These are phyloP conservation scores for Metroxylon sagu DNA, from an alignment of 176 grass and related monocot species.

Conservation along the genomic window DNA sequence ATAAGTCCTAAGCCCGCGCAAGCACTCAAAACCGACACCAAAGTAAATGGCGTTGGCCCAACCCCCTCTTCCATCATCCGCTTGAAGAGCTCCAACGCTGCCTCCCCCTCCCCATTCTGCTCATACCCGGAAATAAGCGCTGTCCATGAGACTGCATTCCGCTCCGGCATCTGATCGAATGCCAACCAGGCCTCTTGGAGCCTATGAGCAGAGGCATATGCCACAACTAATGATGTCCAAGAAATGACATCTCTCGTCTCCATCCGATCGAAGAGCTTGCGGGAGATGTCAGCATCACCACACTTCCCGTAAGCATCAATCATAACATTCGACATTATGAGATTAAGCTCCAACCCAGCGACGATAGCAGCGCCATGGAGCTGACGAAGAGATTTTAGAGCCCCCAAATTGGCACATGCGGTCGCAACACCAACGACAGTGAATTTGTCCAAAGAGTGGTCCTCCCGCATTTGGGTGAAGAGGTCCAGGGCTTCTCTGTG, in stretches of 20 bases:
- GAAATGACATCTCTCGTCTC: slow-evolving; percentile 15
- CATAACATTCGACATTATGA: slow-evolving; percentile 60
- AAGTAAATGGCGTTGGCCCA: slow-evolving; percentile 26
- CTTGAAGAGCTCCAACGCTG: slow-evolving; percentile 33
- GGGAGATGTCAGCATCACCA: slow-evolving; percentile 27
- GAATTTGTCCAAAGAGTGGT: slow-evolving; percentile 38
- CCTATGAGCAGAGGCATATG: slow-evolving; percentile 28
- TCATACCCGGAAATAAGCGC: slow-evolving; percentile 59
- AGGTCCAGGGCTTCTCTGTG: slow-evolving; percentile 23
- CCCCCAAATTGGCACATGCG: slow-evolving; percentile 29
- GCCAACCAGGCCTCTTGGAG: slow-evolving; percentile 26
- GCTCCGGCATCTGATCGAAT: slow-evolving; percentile 33
- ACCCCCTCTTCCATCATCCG: slow-evolving; percentile 36
- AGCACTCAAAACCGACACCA: slow-evolving; percentile 44
- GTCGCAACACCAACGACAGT: slow-evolving; percentile 36
- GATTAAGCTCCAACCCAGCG: slow-evolving; percentile 35
- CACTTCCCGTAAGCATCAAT: slow-evolving; percentile 60
- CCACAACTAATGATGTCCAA: slow-evolving; percentile 50
- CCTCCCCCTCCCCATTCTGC: slow-evolving; percentile 55
- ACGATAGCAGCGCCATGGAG: slow-evolving; percentile 29
- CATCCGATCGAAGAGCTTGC: slow-evolving; percentile 37
- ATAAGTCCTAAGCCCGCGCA: slow-evolving; percentile 44
- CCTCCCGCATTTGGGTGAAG: slow-evolving; percentile 24
- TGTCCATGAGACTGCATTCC: slow-evolving; percentile 45
- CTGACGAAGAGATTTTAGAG: slow-evolving; percentile 27